Base-by-base conservation (phyloP, 495 filamentous ascomycete species). In the Tricharina praecox region DNA sequence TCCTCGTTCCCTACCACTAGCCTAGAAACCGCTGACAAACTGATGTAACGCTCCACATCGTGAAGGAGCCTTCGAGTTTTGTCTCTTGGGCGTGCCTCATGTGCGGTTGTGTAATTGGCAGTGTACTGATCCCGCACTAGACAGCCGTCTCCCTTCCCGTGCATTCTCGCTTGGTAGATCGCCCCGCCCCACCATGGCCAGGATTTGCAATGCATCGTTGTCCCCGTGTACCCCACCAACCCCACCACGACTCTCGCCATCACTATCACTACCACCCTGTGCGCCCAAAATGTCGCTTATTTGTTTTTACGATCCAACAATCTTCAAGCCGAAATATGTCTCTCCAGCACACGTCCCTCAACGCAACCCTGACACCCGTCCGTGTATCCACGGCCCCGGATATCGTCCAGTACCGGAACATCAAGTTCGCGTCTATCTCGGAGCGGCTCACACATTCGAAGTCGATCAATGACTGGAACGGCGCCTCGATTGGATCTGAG, bases 381-480 rank as follows among this genome's bases (percentile, higher is more conserved):
- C 13, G 13, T 2, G n/a, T 43, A 1, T 43, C 40, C 2, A 43
- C 21, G 3, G 1, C 3, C 19, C 40, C 40, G 3, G 40, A 23
- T 11, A 43, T 43, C 19, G 21, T 43, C 13, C 40, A 43, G 11
- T 43, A 43, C 24, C 40, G 40, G 1, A 43, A 43, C 24, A 43
- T 43, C 3, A 43, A 43, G 18, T 43, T 25, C 24, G 40, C 40
- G 2, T 43, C 40, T 3, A 43, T 43, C 11, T 23, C 40, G 11
- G 40, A 25, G 13, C 40, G 40, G 10, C 18, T 43, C 21, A 11
- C 21, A 26, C 40, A 43, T 11, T 43, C 40, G 1, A 11, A 25
- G 11, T 2, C 18, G 3, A 43, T 43, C 13, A 25, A 43, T 26
- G 40, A 43, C 24, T 43, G 40, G 40, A 43, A 43, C 18, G 40